Conservation (phyloP, 108 stramenopile species). For the Nitzschia putrida region DNA sequence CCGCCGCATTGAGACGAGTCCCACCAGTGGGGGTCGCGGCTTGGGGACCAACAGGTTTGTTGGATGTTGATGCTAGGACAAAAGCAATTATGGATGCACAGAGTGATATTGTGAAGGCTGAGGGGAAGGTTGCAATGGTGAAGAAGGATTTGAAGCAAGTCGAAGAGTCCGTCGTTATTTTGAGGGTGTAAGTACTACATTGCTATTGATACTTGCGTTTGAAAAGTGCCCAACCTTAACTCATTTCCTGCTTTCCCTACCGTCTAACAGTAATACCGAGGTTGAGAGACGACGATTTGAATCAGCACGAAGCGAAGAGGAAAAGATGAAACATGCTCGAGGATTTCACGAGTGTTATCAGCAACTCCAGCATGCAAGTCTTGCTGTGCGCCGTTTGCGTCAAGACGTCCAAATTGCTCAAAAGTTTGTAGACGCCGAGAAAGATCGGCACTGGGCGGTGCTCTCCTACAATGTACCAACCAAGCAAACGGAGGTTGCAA, state of each 20-base stretch:
- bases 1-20: conserved; percentile 66
- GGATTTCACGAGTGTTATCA: conserved; percentile 41
- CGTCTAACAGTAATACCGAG: conserved; percentile 26
- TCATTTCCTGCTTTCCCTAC: background rate
- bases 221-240: background rate
- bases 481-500: too few species aligned
- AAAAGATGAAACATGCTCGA: conserved; percentile 8
- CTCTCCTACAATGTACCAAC: conserved; percentile 55
- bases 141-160: conserved; percentile 45
- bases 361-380: conserved; percentile 66
- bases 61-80: conserved; percentile 59
- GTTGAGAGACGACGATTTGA: conserved; percentile 41
- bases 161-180: conserved; percentile 51
- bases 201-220: background rate
- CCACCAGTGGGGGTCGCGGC: conserved; percentile 65
- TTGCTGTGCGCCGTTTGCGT: conserved; percentile 59
- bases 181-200: conserved; percentile 53
- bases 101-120: conserved; percentile 61
- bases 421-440: conserved; percentile 48
- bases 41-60: conserved; percentile 78
- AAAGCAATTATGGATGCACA: conserved; percentile 72
- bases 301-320: conserved; percentile 28
- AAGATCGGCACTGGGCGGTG: conserved; percentile 77
- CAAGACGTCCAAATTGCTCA: conserved; percentile 53
- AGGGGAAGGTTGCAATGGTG: conserved; percentile 29